Evolutionary conservation across 805 yeast species (phyloP), one percentile per base, ranked within the genome.

Genomic region (Candida rishiriensis): DNA sequence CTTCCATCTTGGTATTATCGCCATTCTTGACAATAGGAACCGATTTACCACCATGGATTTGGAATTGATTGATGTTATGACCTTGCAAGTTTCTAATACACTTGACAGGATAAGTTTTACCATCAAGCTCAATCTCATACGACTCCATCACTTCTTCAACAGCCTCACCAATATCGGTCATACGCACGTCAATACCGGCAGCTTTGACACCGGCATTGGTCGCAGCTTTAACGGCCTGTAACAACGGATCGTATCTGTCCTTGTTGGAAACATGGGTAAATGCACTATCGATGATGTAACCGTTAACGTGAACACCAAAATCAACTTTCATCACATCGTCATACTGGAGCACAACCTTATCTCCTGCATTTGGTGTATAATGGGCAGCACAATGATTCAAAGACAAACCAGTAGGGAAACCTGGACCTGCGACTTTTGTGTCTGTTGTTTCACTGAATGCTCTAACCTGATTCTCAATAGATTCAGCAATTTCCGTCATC

Each of bases 401-500:
- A 1, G 96, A 88, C 34, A 93, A 76, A 47, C 99, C 99, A n/a
- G 97, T 89, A 40, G 99, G 99, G 75, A 93, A 93, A 6, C 98
- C 99, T 57, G 90, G 80, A 34, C 99, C 99, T 14, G 88, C 93
- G 48, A 76, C 73, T 29, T 77, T 74, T 36, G 80, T 73, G 55
- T 81, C 84, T 40, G 83, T 84, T 0, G 65, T 60, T 16, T 59
- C 66, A 13, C 89, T 75, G 55, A 83, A 79, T 4, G 81, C 76
- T 55, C 98, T 76, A 8, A 86, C 85, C 0, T 91, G 78, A 60
- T 88, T 79, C 65, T 93, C 99, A 55, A 93, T 85, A 47, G 82
- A 72, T 60, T 93, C 88, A 11, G 96, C 97, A 54, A 93, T 80
- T 49, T 89, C 96, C 18, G 80, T 85, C 79, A 89, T 85, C 12